phyloP scores from a whole-genome alignment of 176 grass and related monocot species.

The Zea luxurians region DNA sequence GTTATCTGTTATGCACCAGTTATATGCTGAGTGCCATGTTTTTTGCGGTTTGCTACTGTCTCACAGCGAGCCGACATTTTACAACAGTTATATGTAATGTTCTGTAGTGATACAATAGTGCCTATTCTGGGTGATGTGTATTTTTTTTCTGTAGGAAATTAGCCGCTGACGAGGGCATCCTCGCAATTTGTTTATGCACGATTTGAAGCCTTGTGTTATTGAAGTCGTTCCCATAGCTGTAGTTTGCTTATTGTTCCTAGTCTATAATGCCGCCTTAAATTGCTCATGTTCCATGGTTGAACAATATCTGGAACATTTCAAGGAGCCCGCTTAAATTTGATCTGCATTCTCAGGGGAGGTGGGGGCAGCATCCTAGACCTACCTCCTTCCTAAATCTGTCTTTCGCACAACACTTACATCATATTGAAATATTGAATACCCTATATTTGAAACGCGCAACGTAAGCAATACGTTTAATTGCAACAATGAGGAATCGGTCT shows the following conservation, averaged over 20 bases:
- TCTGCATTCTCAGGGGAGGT: neutral
- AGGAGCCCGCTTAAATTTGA: no score
- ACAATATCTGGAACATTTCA: no score
- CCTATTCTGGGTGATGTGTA: neutral
- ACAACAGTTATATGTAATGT: neutral
- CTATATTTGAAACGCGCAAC: neutral
- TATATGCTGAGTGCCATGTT: neutral
- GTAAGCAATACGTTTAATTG: neutral
- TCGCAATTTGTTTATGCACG: neutral
- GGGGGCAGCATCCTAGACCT: neutral
- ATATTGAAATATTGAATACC: neutral
- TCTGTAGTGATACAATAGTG: constrained; percentile 6
- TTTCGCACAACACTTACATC: neutral
- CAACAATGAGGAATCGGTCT: neutral
- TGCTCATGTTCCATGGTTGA: neutral
- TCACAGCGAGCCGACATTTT: neutral
- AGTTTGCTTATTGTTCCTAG: no score
- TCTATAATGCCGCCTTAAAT: neutral
- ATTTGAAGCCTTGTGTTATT: neutral
- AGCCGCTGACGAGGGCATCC: neutral
- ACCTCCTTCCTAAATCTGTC: neutral
- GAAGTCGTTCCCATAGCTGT: neutral
- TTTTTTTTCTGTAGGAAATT: neutral
- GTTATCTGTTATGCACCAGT: constrained; percentile 31
- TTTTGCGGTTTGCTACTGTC: constrained; percentile 16